These are phyloP conservation scores for Nemania sp. DNA, from an alignment of 2,329 filamentous ascomycete genomes.

Conservation along the genomic window DNA sequence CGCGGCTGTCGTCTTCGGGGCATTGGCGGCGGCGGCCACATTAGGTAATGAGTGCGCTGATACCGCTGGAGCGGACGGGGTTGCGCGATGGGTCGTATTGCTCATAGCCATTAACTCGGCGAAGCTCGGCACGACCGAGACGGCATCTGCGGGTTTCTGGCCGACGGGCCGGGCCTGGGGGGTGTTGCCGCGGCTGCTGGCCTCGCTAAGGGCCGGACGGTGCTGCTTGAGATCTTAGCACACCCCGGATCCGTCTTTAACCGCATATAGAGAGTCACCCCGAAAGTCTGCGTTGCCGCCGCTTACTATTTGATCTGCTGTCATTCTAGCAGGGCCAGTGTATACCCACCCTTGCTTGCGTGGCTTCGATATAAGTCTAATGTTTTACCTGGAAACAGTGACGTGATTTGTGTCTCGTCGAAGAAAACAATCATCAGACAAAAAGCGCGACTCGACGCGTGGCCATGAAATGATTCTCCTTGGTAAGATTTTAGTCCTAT, in stretches of 20 bases:
- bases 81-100: background rate
- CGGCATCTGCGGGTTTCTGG: background rate
- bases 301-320: slow-evolving; percentile 4
- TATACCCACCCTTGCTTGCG: background rate
- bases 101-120: background rate
- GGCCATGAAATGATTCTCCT: background rate
- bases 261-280: too few relatives aligned
- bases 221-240: background rate
- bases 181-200: slow-evolving; percentile 13
- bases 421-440: background rate
- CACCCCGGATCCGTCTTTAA: background rate
- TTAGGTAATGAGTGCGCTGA: background rate
- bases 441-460: background rate
- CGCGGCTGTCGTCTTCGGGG: too few relatives aligned
- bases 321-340: background rate
- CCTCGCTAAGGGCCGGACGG: slow-evolving; percentile 1
- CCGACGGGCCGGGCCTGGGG: background rate
- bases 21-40: background rate
- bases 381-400: too few relatives aligned
- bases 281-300: background rate
- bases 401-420: background rate
- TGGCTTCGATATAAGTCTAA: background rate
- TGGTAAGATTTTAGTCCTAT: background rate
- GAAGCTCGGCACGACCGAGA: background rate
- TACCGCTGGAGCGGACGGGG: background rate